A percentile compares a stretch with the other conserved stretches of the same genome.
These are phyloP conservation scores for Macrophomina pseudophaseolina DNA, from an alignment of 2,329 filamentous ascomycete species.

Conservation along the genomic window DNA sequence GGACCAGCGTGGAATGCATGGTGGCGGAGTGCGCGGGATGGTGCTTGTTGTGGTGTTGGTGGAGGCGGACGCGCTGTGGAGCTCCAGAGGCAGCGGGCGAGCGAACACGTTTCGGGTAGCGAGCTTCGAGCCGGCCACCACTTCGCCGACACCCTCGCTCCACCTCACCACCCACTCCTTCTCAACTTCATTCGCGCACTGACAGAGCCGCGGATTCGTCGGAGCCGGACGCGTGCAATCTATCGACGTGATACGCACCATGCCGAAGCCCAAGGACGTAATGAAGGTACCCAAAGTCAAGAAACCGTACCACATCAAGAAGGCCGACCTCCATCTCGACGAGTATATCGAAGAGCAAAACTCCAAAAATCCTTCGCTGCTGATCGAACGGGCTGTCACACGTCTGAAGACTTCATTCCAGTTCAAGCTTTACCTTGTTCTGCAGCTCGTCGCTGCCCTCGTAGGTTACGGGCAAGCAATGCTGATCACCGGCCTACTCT, in stretches of 20 bases:
- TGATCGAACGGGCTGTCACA: constrained; percentile 32
- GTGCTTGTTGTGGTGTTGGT: background rate
- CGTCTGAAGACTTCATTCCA: constrained; percentile 34
- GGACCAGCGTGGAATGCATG: constrained; percentile 89
- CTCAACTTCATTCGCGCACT: background rate
- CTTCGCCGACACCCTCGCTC: background rate
- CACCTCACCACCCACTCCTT: background rate
- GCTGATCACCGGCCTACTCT: constrained; percentile 38
- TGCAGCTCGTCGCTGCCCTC: constrained; percentile 34
- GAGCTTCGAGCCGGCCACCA: constrained; percentile 15
- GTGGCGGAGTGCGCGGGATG: constrained; percentile 35
- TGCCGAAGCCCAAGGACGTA: constrained; percentile 13
- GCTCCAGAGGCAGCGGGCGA: constrained; percentile 9
- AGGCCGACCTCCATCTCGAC: constrained; percentile 38
- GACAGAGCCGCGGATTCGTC: too few species aligned
- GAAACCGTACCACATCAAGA: constrained; percentile 40
- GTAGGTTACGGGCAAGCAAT: constrained; percentile 37
- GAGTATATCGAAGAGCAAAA: constrained; percentile 39
- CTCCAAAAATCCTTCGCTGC: constrained; percentile 31
- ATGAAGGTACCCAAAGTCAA: constrained; percentile 30
- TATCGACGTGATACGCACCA: background rate
- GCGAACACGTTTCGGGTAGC: constrained; percentile 27
- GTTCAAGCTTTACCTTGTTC: constrained; percentile 37
- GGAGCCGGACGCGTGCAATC: background rate
- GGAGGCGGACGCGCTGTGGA: constrained; percentile 4